These are phyloP conservation scores for Spinacia oleracea DNA, from an alignment of 179 eudicot genomes.

Conservation along the genomic window DNA sequence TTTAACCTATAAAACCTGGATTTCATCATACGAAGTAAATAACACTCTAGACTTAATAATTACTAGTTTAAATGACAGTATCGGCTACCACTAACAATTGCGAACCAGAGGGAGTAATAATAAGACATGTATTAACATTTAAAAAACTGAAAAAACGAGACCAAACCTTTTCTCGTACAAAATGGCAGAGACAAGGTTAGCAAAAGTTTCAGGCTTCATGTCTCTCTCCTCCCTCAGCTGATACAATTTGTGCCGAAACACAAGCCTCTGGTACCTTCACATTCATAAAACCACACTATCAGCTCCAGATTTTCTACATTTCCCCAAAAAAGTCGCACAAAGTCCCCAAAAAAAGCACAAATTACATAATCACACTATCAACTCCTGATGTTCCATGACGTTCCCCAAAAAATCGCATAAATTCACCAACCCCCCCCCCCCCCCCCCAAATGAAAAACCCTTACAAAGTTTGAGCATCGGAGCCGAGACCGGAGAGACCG, in stretches of 20 bases:
- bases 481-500: constrained; percentile 79
- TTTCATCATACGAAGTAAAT: not conserved
- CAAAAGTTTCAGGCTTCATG: constrained; percentile 98
- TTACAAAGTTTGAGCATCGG: constrained; percentile 89
- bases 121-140: not conserved
- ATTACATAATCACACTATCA: not conserved
- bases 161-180: constrained; percentile 92
- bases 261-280: constrained; percentile 75
- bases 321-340: not conserved
- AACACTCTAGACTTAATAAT: not conserved
- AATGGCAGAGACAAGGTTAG: constrained; percentile 92
- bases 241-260: constrained; percentile 84
- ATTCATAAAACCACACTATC: not conserved
- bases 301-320: not conserved
- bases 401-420: not conserved
- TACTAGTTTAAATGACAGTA: not conserved
- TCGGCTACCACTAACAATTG: too few species aligned
- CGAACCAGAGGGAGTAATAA: too few species aligned
- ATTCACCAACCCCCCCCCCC: not conserved
- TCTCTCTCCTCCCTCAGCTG: constrained; percentile 93
- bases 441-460: not conserved
- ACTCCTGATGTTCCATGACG: not conserved
- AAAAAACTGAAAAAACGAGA: not conserved
- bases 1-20: not conserved
- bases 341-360: not conserved